phyloP scores from a whole-genome alignment of 306 rosid species.

The Glycine latifolia region DNA sequence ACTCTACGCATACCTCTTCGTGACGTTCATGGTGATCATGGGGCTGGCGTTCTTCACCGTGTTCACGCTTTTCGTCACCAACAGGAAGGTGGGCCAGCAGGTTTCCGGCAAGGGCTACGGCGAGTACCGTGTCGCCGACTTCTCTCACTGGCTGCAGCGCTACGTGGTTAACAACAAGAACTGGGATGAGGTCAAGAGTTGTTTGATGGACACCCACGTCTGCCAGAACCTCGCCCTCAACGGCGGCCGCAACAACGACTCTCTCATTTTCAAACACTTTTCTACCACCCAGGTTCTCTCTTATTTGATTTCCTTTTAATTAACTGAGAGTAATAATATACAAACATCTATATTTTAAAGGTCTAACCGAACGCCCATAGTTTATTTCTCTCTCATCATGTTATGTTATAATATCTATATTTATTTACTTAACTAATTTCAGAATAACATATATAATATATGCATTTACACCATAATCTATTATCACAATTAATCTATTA shows the following conservation, averaged over 20 bases:
- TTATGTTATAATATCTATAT: too few relatives aligned
- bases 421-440: too few relatives aligned
- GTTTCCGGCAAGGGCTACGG: slow-evolving; percentile 62
- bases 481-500: too few relatives aligned
- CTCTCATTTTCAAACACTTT: slow-evolving; percentile 57
- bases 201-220: slow-evolving; percentile 63
- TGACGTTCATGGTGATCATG: slow-evolving; percentile 62
- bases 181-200: slow-evolving; percentile 76
- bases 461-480: too few relatives aligned
- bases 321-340: too few relatives aligned
- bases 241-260: slow-evolving; percentile 41
- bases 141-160: slow-evolving; percentile 74
- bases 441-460: too few relatives aligned
- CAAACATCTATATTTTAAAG: too few relatives aligned
- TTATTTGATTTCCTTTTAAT: too few relatives aligned
- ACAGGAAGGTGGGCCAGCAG: slow-evolving; percentile 58
- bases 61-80: slow-evolving; percentile 67
- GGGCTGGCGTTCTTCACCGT: slow-evolving; percentile 65
- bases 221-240: slow-evolving; percentile 59
- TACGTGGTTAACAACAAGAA: slow-evolving; percentile 66
- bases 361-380: too few relatives aligned
- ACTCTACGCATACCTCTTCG: slow-evolving; percentile 60
- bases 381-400: too few relatives aligned
- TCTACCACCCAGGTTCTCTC: slow-evolving; percentile 64
- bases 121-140: slow-evolving; percentile 64